Base-by-base conservation (phyloP, 495 filamentous ascomycete genomes). In the Penicillium egyptiacum region DNA sequence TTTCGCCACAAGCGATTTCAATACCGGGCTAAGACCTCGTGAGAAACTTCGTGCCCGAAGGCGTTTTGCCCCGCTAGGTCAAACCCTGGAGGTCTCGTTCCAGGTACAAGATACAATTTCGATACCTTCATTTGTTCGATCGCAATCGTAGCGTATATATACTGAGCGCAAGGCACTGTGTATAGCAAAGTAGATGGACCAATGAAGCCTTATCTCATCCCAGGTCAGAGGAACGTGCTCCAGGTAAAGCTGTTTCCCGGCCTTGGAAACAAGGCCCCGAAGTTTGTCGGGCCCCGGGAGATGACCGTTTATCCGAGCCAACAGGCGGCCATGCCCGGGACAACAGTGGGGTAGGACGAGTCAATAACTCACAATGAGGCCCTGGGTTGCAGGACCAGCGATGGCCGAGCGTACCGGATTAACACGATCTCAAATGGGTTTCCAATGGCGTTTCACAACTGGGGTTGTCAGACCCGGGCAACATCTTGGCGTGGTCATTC, bases 271-370 rank as follows among this genome's bases (percentile, higher is more conserved):
- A 28, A 26, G 25, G 2, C 25, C 14, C 44, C 6, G 16, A 17
- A n/a, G 19, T 47, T 17, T 47, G 28, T 46, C 45, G 45, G 45
- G 30, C 11, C 10, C 10, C 30, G 8, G 28, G 8, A 12, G 20
- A 48, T 48, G 31, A 35, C 47, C 45, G 28, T 16, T 16, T 30
- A 35, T 49, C 47, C 47, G 47, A 37, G 31, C 47, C 47, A 50
- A 50, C 47, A 37, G 11, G 2, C 12, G 30, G 9, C n/a, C 30
- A 46, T 25, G 16, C 3, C 10, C 28, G 10, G 19, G 31, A 50
- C 11, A 37, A 33, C 31, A 50, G 47, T 50, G 47, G 47, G 37
- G 47, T n/a, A 23, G 10, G 2, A 37, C 37, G 47, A 23, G 11
- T 50, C 47, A 37, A 50, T 30, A 30, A 49, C 46, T 49, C n/a